Evolutionary conservation across 1,284 basidiomycete genomes (phyloP).

Genomic region (Melampsora americana): DNA sequence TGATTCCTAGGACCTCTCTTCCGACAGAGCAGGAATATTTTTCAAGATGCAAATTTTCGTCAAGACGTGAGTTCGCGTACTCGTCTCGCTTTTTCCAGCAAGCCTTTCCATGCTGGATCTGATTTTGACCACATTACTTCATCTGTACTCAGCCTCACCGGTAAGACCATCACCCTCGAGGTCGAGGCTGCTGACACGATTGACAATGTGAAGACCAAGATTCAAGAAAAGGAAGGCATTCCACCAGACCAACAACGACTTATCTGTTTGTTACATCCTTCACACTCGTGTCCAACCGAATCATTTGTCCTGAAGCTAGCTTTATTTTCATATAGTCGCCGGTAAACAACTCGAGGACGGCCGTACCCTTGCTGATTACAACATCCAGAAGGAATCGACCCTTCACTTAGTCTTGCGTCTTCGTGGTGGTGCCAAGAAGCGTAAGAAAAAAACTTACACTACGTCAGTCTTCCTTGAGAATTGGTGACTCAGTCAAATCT

Average conservation of each 20-base stretch:
- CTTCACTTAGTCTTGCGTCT: conserved; percentile 90
- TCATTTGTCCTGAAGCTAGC: neutral
- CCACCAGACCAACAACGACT: no score
- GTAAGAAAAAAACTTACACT: conserved; percentile 44
- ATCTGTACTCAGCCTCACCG: conserved; percentile 54
- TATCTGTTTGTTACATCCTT: conserved; percentile 44
- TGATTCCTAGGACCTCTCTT: conserved; percentile 42
- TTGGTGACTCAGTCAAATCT: neutral
- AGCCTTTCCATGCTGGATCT: conserved; percentile 47
- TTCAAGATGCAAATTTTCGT: conserved; percentile 60
- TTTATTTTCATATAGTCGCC: conserved; percentile 49
- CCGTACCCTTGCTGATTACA: conserved; percentile 65
- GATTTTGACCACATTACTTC: conserved; percentile 47
- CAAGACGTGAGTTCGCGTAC: conserved; percentile 55
- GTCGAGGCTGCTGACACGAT: conserved; percentile 72
- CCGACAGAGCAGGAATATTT: conserved; percentile 34
- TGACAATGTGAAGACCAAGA: conserved; percentile 87
- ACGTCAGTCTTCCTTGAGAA: conserved; percentile 13
- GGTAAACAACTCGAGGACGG: conserved; percentile 58
- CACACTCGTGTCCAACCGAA: neutral
- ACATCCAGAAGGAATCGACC: conserved; percentile 94
- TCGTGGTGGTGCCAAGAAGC: conserved; percentile 61
- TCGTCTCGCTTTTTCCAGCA: neutral
- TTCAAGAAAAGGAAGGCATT: conserved; percentile 66
- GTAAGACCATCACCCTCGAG: no score